Evolutionary conservation across 2,329 filamentous ascomycete species (phyloP).

Genomic region (Verticillium zaregamsianum): DNA sequence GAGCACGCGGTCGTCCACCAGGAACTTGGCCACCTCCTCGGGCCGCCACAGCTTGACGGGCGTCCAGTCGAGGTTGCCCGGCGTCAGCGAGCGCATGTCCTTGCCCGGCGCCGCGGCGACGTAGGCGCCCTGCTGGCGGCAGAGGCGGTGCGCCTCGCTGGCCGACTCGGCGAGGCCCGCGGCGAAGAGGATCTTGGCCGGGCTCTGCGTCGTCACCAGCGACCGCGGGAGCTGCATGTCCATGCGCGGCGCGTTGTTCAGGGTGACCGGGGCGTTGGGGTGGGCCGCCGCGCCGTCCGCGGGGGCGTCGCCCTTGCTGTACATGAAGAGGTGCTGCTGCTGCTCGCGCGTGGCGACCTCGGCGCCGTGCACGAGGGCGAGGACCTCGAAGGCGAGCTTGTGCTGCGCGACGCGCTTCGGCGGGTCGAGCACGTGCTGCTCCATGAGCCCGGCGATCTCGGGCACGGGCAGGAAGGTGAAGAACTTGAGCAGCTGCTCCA

Average conservation of each 20-base stretch:
- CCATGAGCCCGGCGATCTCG: constrained; percentile 65
- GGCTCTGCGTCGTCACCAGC: constrained; percentile 49
- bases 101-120: constrained; percentile 49
- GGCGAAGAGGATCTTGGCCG: constrained; percentile 56
- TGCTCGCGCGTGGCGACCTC: constrained; percentile 60
- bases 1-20: constrained; percentile 55
- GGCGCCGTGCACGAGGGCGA: constrained; percentile 72
- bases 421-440: constrained; percentile 62
- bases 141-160: constrained; percentile 56
- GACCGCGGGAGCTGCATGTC: constrained; percentile 57
- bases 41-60: constrained; percentile 56
- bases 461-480: constrained; percentile 81
- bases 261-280: constrained; percentile 14
- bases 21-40: constrained; percentile 53
- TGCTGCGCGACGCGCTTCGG: constrained; percentile 78
- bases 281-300: constrained; percentile 9
- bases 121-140: constrained; percentile 53
- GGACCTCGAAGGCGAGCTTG: constrained; percentile 74
- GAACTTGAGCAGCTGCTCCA: constrained; percentile 77
- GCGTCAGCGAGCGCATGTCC: constrained; percentile 35
- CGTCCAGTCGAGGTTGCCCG: constrained; percentile 54
- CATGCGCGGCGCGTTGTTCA: constrained; percentile 44
- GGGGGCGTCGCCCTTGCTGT: constrained; percentile 26
- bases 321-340: constrained; percentile 46
- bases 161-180: constrained; percentile 53